A percentile compares a stretch with the other conserved stretches of the same genome.
These are phyloP conservation scores for Backusella luteola DNA, from an alignment of 192 early-diverging fungal genomes.

Conservation along the genomic window DNA sequence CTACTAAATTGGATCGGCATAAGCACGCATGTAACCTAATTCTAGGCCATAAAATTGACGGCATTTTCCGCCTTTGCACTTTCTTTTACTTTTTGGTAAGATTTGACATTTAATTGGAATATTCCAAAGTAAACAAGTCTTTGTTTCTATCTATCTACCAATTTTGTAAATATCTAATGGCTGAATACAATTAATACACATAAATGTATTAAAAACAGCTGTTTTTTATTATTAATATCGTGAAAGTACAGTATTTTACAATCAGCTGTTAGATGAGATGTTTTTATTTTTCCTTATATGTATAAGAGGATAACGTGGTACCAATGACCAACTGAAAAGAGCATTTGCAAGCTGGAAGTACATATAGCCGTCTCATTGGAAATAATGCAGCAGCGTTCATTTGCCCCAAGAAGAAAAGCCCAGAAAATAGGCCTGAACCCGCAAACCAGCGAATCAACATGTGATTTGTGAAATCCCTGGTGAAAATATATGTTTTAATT, in stretches of 20 bases:
- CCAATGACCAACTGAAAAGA: neutral
- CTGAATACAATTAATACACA: neutral
- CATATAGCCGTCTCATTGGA: neutral
- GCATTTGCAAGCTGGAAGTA: neutral
- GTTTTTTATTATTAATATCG: neutral
- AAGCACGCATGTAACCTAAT: neutral
- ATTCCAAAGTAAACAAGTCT: neutral
- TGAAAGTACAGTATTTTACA: neutral
- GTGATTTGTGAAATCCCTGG: neutral
- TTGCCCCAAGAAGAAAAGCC: neutral
- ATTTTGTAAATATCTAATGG: neutral
- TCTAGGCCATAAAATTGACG: neutral
- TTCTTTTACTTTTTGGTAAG: neutral
- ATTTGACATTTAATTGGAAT: neutral
- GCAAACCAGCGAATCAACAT: neutral
- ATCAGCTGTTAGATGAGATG: neutral
- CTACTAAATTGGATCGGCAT: too few relatives aligned
- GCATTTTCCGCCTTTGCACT: neutral
- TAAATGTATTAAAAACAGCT: neutral
- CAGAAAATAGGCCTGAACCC: neutral
- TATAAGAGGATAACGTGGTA: neutral
- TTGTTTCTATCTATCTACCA: neutral
- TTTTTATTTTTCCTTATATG: neutral
- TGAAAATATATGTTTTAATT: neutral
- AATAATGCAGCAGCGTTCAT: neutral